These are phyloP conservation scores for Leptographium radiaticola DNA, from an alignment of 2,329 filamentous ascomycete genomes.

Conservation along the genomic window DNA sequence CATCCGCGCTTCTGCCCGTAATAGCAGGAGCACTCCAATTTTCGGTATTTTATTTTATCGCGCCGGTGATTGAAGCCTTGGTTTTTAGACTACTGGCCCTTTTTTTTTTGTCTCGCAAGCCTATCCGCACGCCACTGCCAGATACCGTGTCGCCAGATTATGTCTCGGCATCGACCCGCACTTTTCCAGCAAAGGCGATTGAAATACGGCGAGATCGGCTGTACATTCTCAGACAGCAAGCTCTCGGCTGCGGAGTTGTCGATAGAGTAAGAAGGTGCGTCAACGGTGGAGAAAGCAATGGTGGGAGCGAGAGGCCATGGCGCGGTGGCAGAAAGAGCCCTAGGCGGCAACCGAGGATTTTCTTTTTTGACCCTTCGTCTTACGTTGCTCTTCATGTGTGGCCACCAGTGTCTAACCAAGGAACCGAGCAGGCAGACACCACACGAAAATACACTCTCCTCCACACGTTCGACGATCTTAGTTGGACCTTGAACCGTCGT, in stretches of 20 bases:
- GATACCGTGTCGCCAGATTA: constrained; percentile 1
- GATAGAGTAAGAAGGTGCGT: neutral
- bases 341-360: too few relatives aligned
- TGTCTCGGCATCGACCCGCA: constrained; percentile 7
- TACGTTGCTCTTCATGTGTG: neutral
- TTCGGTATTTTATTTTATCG: neutral
- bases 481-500: neutral
- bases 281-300: neutral
- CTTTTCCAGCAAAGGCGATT: constrained; percentile 5
- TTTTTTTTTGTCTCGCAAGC: neutral
- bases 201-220: neutral
- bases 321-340: too few relatives aligned
- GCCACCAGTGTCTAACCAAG: too few relatives aligned
- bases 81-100: neutral
- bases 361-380: neutral
- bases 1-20: neutral
- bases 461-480: neutral
- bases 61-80: neutral
- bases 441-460: too few relatives aligned
- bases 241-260: neutral
- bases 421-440: too few relatives aligned
- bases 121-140: neutral
- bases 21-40: neutral
- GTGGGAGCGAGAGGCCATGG: neutral
- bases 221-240: neutral